phyloP scores from a whole-genome alignment of 1,139 yeast species.

The Suhomyces terraborum region DNA sequence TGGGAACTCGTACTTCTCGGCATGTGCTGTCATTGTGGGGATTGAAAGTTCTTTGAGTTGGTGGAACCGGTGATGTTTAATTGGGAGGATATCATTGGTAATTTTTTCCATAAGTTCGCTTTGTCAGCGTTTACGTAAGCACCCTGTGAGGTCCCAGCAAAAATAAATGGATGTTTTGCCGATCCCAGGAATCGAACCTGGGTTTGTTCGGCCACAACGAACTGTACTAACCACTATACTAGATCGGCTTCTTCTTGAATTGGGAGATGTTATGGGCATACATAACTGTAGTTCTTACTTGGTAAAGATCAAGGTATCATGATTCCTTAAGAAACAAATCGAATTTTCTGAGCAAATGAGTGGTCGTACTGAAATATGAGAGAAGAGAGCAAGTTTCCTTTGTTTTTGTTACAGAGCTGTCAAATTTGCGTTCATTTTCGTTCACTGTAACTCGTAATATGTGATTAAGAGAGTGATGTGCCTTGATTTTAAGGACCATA shows the following conservation, averaged over 20 bases:
- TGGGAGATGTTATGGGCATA: too few relatives aligned
- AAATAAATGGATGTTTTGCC: conserved; percentile 33
- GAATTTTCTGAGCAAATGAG: too few relatives aligned
- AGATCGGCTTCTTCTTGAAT: conserved; percentile 19
- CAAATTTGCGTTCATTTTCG: too few relatives aligned
- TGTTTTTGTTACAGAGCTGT: too few relatives aligned
- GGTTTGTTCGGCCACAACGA: conserved; percentile 60
- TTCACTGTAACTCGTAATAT: too few relatives aligned
- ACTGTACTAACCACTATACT: conserved; percentile 57
- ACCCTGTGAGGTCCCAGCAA: background rate
- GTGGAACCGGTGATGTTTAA: conserved; percentile 3
- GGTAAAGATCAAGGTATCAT: too few relatives aligned
- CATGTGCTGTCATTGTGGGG: conserved; percentile 18
- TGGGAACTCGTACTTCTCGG: conserved; percentile 21
- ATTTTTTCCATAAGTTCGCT: conserved; percentile 9
- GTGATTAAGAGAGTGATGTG: too few relatives aligned
- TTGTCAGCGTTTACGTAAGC: conserved; percentile 8
- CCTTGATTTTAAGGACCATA: too few relatives aligned
- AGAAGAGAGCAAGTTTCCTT: too few relatives aligned
- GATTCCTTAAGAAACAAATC: too few relatives aligned
- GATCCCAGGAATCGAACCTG: conserved; percentile 61
- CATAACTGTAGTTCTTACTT: too few relatives aligned
- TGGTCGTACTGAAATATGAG: too few relatives aligned
- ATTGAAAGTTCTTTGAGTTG: background rate
- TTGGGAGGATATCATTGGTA: conserved; percentile 15